phyloP scores from a whole-genome alignment of 2,329 filamentous ascomycete genomes.

The Incumbomyces delicatus region DNA sequence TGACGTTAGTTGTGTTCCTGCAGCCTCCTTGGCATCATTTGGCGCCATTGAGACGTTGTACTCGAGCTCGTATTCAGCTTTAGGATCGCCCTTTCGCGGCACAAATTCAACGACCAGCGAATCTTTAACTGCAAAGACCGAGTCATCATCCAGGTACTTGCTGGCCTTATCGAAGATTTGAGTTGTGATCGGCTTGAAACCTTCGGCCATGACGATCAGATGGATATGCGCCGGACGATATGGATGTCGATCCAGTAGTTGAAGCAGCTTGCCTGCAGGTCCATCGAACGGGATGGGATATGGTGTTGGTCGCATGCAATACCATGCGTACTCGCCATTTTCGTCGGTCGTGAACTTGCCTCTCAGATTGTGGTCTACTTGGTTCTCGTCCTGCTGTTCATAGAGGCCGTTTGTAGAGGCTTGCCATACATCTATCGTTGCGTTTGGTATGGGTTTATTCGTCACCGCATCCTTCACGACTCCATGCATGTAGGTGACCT shows the following conservation, averaged over 20 bases:
- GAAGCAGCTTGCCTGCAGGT: conserved; percentile 48
- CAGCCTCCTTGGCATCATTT: conserved; percentile 10
- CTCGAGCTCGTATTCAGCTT: conserved; percentile 44
- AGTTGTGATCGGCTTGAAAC: conserved; percentile 61
- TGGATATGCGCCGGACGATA: conserved; percentile 57
- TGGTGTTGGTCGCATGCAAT: conserved; percentile 51
- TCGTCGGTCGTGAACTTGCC: conserved; percentile 61
- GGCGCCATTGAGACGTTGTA: conserved; percentile 42
- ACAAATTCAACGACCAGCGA: conserved; percentile 49
- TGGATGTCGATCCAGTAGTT: conserved; percentile 51
- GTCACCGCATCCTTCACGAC: conserved; percentile 48
- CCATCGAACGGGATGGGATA: conserved; percentile 49
- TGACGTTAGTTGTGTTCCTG: conserved; percentile 39
- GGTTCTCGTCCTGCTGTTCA: conserved; percentile 63
- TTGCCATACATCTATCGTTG: conserved; percentile 69
- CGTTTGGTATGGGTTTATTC: conserved; percentile 54
- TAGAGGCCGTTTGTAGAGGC: conserved; percentile 62
- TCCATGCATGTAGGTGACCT: conserved; percentile 58
- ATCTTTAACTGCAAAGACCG: conserved; percentile 52
- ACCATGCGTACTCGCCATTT: conserved; percentile 54
- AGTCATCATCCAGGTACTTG: conserved; percentile 51
- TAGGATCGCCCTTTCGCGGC: conserved; percentile 40
- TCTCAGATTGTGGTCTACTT: conserved; percentile 64
- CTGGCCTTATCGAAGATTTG: conserved; percentile 66
- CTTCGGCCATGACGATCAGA: conserved; percentile 46